phyloP scores from a whole-genome alignment of 768 basidiomycete species.

The Candolleomyces eurysporus region DNA sequence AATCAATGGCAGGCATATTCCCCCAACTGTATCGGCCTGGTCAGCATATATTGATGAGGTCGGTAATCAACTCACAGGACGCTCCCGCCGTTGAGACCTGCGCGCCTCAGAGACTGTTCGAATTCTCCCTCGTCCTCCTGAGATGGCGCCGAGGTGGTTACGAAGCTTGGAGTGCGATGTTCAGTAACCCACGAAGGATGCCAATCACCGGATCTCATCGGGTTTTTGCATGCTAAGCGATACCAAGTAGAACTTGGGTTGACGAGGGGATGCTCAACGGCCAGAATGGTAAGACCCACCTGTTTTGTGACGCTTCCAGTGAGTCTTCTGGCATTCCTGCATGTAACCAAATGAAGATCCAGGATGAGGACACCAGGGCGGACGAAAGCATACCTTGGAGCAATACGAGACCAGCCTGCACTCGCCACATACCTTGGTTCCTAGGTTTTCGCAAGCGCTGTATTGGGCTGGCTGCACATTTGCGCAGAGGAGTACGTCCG shows the following conservation, averaged over 20 bases:
- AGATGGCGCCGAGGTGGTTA: not conserved
- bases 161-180: not conserved
- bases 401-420: slow-evolving; percentile 47
- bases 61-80: not conserved
- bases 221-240: not conserved
- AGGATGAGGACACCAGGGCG: not conserved
- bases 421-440: slow-evolving; percentile 22
- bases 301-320: slow-evolving; percentile 1
- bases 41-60: not conserved
- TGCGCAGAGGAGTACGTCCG: slow-evolving; percentile 30
- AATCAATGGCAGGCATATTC: not conserved
- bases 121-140: too few species aligned
- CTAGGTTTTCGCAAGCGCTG: slow-evolving; percentile 27
- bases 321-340: not conserved
- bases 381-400: slow-evolving; percentile 26
- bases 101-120: too few species aligned
- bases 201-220: not conserved
- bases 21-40: not conserved
- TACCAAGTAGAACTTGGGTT: not conserved
- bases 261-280: too few species aligned
- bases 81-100: not conserved
- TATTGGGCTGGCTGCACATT: slow-evolving; percentile 22
- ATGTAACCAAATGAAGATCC: not conserved
- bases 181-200: not conserved
- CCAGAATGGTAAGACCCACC: not conserved